Conservation (phyloP, 345 rosid species). For the Aurinia saxatilis region DNA sequence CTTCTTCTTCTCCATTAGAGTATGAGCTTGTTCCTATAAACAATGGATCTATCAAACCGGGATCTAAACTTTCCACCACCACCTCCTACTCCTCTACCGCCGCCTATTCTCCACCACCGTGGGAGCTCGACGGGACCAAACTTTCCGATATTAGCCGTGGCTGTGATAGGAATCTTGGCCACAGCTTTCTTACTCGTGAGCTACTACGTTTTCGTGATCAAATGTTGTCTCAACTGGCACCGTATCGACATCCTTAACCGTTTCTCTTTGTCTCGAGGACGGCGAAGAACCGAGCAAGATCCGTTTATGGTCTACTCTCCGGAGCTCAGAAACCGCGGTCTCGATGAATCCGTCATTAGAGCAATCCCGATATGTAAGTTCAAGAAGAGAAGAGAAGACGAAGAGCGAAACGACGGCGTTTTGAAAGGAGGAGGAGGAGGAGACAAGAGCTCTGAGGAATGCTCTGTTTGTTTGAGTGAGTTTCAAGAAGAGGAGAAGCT, state of each 20-base stretch:
- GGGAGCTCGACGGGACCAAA: conserved; percentile 7
- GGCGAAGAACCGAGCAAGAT: conserved; percentile 34
- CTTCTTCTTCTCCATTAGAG: conserved; percentile 2
- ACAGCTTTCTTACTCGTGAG: conserved; percentile 77
- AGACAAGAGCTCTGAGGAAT: conserved; percentile 39
- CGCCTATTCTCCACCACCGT: neutral
- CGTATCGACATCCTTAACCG: conserved; percentile 50
- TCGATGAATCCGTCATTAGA: conserved; percentile 73
- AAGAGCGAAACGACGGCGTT: conserved; percentile 9
- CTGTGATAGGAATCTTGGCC: conserved; percentile 75
- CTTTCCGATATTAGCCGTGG: conserved; percentile 62
- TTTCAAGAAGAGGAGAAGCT: conserved; percentile 78
- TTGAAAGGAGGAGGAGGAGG: conserved; percentile 23
- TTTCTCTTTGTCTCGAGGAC: conserved; percentile 54
- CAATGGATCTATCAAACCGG: conserved; percentile 19
- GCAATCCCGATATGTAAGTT: conserved; percentile 70
- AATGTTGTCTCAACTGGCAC: conserved; percentile 89
- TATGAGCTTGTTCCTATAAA: conserved; percentile 2
- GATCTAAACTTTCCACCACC: conserved; percentile 13
- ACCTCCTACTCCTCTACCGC: neutral
- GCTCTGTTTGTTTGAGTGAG: conserved; percentile 81
- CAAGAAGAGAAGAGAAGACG: conserved; percentile 37
- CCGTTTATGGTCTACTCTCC: conserved; percentile 45
- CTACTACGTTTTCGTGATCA: conserved; percentile 78
- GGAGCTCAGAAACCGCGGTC: conserved; percentile 47